Base-by-base conservation (phyloP, 2,329 filamentous ascomycete genomes). In the Coniochaeta prunicola region DNA sequence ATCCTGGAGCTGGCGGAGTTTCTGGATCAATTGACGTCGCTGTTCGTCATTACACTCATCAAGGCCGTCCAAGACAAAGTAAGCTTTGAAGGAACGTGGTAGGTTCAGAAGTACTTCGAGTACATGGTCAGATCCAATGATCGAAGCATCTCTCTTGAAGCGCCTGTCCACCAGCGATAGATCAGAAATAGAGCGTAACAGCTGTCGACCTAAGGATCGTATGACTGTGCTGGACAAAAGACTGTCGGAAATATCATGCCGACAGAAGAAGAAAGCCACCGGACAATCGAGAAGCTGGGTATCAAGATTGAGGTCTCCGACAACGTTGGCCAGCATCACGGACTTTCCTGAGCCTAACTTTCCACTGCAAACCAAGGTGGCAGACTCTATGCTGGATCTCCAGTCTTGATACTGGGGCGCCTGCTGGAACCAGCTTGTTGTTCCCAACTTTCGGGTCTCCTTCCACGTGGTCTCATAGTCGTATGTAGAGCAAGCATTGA, bases 341-440 rank as follows among this genome's bases (percentile, higher is more conserved):
- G 77, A 77, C 59, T 79, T 79, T 0, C 77, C 76, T 0, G 71
- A 73, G 1, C 77, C 76, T 0, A 79, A 64, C 50, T 74, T 77
- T 4, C 76, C 76, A 10, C 57, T 68, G 31, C 65, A 72, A 0
- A 77, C 1, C 0, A 79, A 59, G 0, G 74, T 73, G 0, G 34
- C 57, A 56, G 62, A 57, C 0, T 59, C 48, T 3, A 19, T 7
- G 1, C 21, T 3, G 0, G 15, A 2, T 40, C 63, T 65, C 68
- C 68, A 71, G 0, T 59, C 3, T 0, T 57, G 12, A 42, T 70
- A 70, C 7, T 60, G 15, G 0, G 56, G 7, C 10, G 24, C 24
- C 5, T 38, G 12, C 9, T 19, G 53, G 55, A 72, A 66, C 2
- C 71, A 59, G 1, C 57, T 64, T 12, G 74, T 63, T 30, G 70